Base-by-base conservation (phyloP, 805 yeast species). In the Monosporozyma yasuniensis region DNA sequence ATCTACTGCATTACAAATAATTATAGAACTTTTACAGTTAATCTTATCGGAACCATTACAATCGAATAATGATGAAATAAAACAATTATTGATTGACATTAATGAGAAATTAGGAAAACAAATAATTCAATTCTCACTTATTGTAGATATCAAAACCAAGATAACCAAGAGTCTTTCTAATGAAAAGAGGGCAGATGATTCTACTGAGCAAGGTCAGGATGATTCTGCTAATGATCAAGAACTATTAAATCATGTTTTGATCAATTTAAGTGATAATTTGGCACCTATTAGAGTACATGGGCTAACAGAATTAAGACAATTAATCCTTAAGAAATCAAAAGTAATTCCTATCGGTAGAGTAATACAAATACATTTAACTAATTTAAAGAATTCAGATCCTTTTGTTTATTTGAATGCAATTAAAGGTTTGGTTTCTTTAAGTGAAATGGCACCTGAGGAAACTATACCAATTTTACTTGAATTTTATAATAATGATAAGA, bases 211-310 rank as follows among this genome's bases (percentile, higher is more conserved):
- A 25, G 8, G n/a, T n/a, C n/a, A 25, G 27, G 8, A 8, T 6
- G 23, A 32, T 3, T 23, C 7, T 16, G 22, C 8, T 23, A 32
- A 10, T 12, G 34, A 42, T 18, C 42, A 48, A 21, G 47, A 38
- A 18, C 22, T 14, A 4, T 66, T 84, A 44, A 74, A 76, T 14
- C 71, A 78, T 30, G 96, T 96, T 0, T 67, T 87, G 35, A 70
- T 76, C 1, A 78, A 81, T 52, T 65, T 93, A 42, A 80, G 80
- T 50, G 96, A 90, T 65, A 85, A 90, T 0, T 67, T 84, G 42
- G 82, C 86, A 3, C 96, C 98, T 0, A 78, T 91, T 2, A 72
- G 89, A 48, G 98, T 95, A 0, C 89, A 86, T 64, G 98, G 98
- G 0, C 67, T 93, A 8, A 78, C 77, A 54, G 65, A 81, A 22